Evolutionary conservation across 1,284 basidiomycete genomes (phyloP).

Genomic region (Apiotrichum gamsii): DNA sequence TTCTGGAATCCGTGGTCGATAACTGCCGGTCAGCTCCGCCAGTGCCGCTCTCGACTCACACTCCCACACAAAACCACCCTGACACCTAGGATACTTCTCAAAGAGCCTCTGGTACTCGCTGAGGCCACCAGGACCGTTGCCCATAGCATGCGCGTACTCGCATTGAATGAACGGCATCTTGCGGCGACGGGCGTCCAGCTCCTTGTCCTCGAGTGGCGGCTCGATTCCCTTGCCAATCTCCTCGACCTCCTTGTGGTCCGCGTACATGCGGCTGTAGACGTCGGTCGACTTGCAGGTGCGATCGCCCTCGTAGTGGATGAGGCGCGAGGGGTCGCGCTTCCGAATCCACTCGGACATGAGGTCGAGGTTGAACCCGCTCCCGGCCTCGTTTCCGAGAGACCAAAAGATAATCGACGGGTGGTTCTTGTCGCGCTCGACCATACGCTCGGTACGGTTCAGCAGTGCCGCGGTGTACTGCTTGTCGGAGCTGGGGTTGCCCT

Average conservation of each 20-base stretch:
- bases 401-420: conserved; percentile 24
- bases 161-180: conserved; percentile 20
- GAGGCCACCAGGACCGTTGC: conserved; percentile 24
- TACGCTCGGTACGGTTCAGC: conserved; percentile 17
- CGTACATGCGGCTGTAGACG: conserved; percentile 25
- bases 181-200: conserved; percentile 7
- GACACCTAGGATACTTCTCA: conserved; percentile 19
- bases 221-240: conserved; percentile 14
- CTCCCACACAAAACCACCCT: conserved; percentile 29
- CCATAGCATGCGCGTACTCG: conserved; percentile 28
- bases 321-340: conserved; percentile 14
- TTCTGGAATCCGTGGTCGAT: conserved; percentile 20
- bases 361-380: conserved; percentile 18
- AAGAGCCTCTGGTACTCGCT: conserved; percentile 22
- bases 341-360: conserved; percentile 17
- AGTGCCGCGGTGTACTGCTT: conserved; percentile 11
- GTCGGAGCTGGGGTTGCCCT: conserved; percentile 12
- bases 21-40: too few relatives aligned
- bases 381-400: conserved; percentile 24
- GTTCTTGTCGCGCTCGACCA: conserved; percentile 28
- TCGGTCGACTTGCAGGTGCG: conserved; percentile 12
- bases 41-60: conserved; percentile 33
- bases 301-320: conserved; percentile 26
- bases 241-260: conserved; percentile 13
- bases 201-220: conserved; percentile 10